phyloP scores from a whole-genome alignment of 1,139 yeast genomes.

The Hyphopichia buzzinii region DNA sequence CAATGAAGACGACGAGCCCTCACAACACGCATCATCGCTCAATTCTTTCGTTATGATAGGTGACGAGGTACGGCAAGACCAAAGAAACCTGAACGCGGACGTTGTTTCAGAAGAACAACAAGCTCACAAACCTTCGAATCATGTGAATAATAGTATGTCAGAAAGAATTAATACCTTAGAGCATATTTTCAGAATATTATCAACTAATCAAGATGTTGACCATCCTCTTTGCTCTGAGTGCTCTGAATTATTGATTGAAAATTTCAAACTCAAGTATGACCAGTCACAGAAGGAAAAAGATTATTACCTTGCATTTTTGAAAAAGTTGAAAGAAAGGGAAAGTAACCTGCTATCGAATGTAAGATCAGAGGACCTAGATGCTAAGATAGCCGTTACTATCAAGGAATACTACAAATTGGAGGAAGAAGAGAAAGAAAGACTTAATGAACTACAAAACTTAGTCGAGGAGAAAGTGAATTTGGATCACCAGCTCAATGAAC shows the following conservation, averaged over 20 bases:
- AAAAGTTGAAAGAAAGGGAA: slow-evolving; percentile 58
- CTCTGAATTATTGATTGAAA: slow-evolving; percentile 63
- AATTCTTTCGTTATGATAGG: slow-evolving; percentile 32
- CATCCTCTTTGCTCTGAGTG: slow-evolving; percentile 90
- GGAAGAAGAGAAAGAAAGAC: slow-evolving; percentile 32
- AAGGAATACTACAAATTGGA: slow-evolving; percentile 36
- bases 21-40: slow-evolving; percentile 11
- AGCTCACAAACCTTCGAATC: too few species aligned
- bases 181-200: slow-evolving; percentile 55
- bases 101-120: too few species aligned
- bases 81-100: too few species aligned
- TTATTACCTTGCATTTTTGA: slow-evolving; percentile 67
- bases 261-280: slow-evolving; percentile 68
- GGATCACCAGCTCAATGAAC: slow-evolving; percentile 33
- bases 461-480: slow-evolving; percentile 42
- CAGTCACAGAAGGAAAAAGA: slow-evolving; percentile 78
- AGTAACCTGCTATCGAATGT: slow-evolving; percentile 12
- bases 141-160: slow-evolving; percentile 27
- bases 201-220: slow-evolving; percentile 71
- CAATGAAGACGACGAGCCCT: slow-evolving; percentile 15
- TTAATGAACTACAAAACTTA: slow-evolving; percentile 44
- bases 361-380: slow-evolving; percentile 19
- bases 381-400: slow-evolving; percentile 40
- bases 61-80: too few species aligned
- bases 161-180: slow-evolving; percentile 56